Conservation (phyloP, 2,329 filamentous ascomycete species). For the Aspergillus awamori region DNA sequence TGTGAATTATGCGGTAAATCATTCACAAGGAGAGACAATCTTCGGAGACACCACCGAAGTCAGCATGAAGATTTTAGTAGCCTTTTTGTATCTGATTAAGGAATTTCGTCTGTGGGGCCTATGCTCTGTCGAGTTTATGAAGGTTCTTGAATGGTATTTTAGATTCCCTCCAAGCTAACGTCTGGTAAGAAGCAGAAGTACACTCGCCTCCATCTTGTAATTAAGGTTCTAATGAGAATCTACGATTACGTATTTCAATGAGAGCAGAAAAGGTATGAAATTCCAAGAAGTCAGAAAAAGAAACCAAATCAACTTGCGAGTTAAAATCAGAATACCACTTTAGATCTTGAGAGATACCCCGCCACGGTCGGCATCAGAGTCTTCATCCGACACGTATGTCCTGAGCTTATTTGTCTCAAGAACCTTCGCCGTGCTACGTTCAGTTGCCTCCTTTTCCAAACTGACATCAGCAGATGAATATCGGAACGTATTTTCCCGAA, state of each 20-base stretch:
- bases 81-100: conserved; percentile 3
- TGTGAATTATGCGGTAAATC: conserved; percentile 10
- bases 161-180: not conserved
- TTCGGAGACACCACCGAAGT: conserved; percentile 10
- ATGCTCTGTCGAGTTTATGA: not conserved
- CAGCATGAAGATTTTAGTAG: conserved; percentile 7
- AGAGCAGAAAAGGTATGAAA: not conserved
- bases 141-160: conserved; percentile 3
- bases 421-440: conserved; percentile 2
- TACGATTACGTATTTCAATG: not conserved
- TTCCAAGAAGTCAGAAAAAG: not conserved
- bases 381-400: conserved; percentile 6
- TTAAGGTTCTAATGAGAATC: not conserved
- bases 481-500: not conserved
- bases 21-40: conserved; percentile 17
- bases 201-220: conserved; percentile 3
- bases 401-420: not conserved
- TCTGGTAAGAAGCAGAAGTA: conserved; percentile 5
- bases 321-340: not conserved
- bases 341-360: conserved; percentile 5
- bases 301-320: not conserved
- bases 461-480: not conserved
- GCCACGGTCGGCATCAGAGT: conserved; percentile 11
- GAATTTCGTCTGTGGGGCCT: not conserved
- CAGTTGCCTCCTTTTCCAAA: not conserved